phyloP scores from a whole-genome alignment of 2,329 filamentous ascomycete species.

The Leptodontidium sp. region DNA sequence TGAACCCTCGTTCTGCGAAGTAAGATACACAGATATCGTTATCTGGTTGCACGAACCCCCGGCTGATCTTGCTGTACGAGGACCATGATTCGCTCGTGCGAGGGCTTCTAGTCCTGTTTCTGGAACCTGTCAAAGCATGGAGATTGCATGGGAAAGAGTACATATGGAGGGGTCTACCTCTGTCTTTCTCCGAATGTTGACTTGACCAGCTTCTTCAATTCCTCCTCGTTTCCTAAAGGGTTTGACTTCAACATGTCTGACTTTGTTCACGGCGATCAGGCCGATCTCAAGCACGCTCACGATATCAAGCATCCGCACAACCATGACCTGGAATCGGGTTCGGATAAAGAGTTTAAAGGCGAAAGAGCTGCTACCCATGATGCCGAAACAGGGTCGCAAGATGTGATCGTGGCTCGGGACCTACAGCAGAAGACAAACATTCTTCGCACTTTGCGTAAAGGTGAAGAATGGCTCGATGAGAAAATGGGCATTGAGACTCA shows the following conservation, averaged over 20 bases:
- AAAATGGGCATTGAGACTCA: slow-evolving; percentile 57
- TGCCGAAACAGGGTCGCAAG: slow-evolving; percentile 24
- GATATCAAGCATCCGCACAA: slow-evolving; percentile 34
- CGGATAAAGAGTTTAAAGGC: slow-evolving; percentile 30
- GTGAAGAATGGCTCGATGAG: slow-evolving; percentile 53
- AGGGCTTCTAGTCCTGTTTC: slow-evolving; percentile 13
- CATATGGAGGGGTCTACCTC: neutral
- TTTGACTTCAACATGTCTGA: slow-evolving; percentile 31
- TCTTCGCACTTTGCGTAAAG: slow-evolving; percentile 43
- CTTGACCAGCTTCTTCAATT: neutral
- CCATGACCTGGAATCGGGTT: slow-evolving; percentile 39
- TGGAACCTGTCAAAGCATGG: slow-evolving; percentile 20
- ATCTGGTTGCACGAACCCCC: slow-evolving; percentile 23
- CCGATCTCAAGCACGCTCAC: slow-evolving; percentile 37
- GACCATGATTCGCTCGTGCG: slow-evolving; percentile 14
- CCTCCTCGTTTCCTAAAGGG: neutral
- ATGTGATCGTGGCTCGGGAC: slow-evolving; percentile 39
- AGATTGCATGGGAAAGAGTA: slow-evolving; percentile 6
- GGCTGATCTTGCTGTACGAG: slow-evolving; percentile 2
- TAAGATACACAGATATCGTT: slow-evolving; percentile 18
- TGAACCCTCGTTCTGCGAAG: slow-evolving; percentile 7
- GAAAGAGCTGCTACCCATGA: slow-evolving; percentile 20
- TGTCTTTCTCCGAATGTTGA: slow-evolving; percentile 5
- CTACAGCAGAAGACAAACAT: slow-evolving; percentile 38
- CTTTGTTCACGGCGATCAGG: slow-evolving; percentile 43